Percentiles rank a stretch among this genome's conserved stretches.
phyloP scores from a whole-genome alignment of 1,284 basidiomycete species.

The Macrocystidia cucumis region DNA sequence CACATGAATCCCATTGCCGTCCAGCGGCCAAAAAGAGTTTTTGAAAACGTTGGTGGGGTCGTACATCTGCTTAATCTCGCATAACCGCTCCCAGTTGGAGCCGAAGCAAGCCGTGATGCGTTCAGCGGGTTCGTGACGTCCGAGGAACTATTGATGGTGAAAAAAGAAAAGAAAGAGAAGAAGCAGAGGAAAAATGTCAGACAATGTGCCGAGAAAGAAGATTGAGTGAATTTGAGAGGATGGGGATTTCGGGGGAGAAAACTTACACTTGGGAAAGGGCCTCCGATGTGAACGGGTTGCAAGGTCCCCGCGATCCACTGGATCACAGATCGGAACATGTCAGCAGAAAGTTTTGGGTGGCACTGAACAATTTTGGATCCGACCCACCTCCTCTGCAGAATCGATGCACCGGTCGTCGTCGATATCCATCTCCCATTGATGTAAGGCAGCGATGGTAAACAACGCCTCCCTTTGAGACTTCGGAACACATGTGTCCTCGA shows the following conservation, averaged over 20 bases:
- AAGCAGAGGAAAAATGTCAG: constrained; percentile 4
- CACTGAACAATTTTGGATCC: constrained; percentile 1
- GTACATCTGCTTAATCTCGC: constrained; percentile 62
- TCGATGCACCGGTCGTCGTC: constrained; percentile 74
- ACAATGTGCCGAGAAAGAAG: constrained; percentile 9
- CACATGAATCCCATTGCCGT: constrained; percentile 39
- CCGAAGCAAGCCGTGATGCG: constrained; percentile 66
- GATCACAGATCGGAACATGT: constrained; percentile 6
- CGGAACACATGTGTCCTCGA: constrained; percentile 68
- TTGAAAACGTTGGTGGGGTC: constrained; percentile 71
- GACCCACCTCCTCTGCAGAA: constrained; percentile 68
- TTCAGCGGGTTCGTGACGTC: constrained; percentile 54
- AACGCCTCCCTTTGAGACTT: constrained; percentile 68
- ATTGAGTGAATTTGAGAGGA: constrained; percentile 2
- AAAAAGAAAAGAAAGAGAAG: constrained; percentile 10
- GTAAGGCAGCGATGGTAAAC: constrained; percentile 84
- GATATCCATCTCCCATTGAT: constrained; percentile 84
- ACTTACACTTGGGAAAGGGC: constrained; percentile 77
- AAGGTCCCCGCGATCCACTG: constrained; percentile 76
- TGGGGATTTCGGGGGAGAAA: constrained; percentile 7
- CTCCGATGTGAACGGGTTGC: constrained; percentile 61
- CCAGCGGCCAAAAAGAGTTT: constrained; percentile 72
- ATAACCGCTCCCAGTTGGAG: constrained; percentile 63
- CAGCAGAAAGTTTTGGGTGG: constrained; percentile 1
- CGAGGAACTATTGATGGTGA: constrained; percentile 56